Evolutionary conservation across 2,329 filamentous ascomycete genomes (phyloP).

Genomic region (Alternaria postmessia): DNA sequence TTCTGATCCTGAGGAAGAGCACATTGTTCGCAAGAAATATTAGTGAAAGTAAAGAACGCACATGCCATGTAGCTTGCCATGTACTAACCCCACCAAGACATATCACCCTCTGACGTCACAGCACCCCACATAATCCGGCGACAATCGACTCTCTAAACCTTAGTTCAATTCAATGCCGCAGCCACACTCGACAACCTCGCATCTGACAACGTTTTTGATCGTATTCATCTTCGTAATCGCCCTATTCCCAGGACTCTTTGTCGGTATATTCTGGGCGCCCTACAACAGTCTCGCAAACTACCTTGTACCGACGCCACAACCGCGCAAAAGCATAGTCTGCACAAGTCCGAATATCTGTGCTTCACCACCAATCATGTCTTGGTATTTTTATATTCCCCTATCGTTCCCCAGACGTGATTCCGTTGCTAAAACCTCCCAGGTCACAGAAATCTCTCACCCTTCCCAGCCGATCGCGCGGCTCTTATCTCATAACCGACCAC

Average conservation of each 20-base stretch:
- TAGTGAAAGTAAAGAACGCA: not conserved
- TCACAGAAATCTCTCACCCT: slow-evolving; percentile 86
- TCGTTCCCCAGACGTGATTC: not conserved
- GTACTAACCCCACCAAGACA: not conserved
- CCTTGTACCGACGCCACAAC: slow-evolving; percentile 30
- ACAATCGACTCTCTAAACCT: slow-evolving; percentile 15
- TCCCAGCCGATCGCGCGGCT: slow-evolving; percentile 78
- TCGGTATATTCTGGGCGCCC: slow-evolving; percentile 50
- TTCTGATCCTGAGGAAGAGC: not conserved
- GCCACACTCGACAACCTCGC: slow-evolving; percentile 40
- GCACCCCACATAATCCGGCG: slow-evolving; percentile 8
- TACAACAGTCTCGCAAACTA: slow-evolving; percentile 41
- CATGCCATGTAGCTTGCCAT: not conserved
- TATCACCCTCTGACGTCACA: slow-evolving; percentile 11
- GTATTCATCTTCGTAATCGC: slow-evolving; percentile 59
- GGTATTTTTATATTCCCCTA: slow-evolving; percentile 24
- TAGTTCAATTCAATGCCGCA: slow-evolving; percentile 28
- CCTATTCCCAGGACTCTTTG: slow-evolving; percentile 60
- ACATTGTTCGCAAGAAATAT: not conserved
- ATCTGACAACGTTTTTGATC: slow-evolving; percentile 56
- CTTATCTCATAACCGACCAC: slow-evolving; percentile 86
- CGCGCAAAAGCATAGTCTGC: slow-evolving; percentile 34
- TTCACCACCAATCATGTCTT: slow-evolving; percentile 39
- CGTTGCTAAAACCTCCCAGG: slow-evolving; percentile 21
- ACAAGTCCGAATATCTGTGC: slow-evolving; percentile 38